Conservation (phyloP, 306 rosid genomes). For the Lagenaria siceraria region DNA sequence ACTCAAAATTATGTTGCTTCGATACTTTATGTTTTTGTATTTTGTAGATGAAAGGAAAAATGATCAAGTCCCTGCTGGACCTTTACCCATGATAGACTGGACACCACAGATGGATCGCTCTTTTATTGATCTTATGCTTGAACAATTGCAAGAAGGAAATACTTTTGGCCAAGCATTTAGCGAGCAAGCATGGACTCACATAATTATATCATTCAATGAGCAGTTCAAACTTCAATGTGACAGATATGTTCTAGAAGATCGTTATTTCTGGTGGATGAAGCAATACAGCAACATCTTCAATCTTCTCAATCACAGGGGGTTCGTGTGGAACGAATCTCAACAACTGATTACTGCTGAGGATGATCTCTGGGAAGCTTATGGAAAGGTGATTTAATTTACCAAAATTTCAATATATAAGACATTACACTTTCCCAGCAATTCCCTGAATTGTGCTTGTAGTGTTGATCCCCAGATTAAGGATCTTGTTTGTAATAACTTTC, state of each 20-base stretch:
- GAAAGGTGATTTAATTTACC: constrained; percentile 33
- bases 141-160: constrained; percentile 37
- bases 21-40: constrained; percentile 4
- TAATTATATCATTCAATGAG: constrained; percentile 29
- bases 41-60: constrained; percentile 32
- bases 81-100: constrained; percentile 34
- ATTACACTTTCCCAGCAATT: not conserved
- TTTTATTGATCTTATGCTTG: constrained; percentile 47
- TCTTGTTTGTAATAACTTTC: not conserved
- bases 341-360: constrained; percentile 39
- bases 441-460: not conserved
- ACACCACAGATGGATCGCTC: constrained; percentile 31
- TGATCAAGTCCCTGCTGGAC: constrained; percentile 8
- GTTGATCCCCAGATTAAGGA: not conserved
- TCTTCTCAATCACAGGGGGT: constrained; percentile 38
- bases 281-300: constrained; percentile 28
- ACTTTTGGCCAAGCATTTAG: constrained; percentile 25
- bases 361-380: constrained; percentile 49
- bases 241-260: constrained; percentile 33
- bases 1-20: not conserved
- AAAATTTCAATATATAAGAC: not conserved
- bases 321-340: constrained; percentile 52
- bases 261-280: constrained; percentile 44
- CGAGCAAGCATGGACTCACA: constrained; percentile 48
- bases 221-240: constrained; percentile 34